A percentile compares a stretch with the other conserved stretches of the same genome.
phyloP scores from a whole-genome alignment of 1,284 basidiomycete species.

The Leccinum fallax region DNA sequence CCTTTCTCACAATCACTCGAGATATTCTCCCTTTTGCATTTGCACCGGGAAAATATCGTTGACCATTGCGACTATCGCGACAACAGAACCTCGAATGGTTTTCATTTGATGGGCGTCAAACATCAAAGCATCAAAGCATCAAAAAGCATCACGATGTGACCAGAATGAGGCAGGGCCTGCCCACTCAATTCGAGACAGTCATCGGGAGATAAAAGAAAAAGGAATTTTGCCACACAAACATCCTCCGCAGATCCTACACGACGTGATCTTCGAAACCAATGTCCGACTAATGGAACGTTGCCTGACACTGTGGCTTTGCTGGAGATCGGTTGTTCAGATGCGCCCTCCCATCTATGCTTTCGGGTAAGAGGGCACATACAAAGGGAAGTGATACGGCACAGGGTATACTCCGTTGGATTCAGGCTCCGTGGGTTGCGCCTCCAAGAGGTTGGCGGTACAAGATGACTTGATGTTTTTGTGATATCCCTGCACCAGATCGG shows the following conservation, averaged over 20 bases:
- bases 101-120: too few relatives aligned
- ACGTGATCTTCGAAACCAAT: conserved; percentile 74
- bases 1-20: too few relatives aligned
- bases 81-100: too few relatives aligned
- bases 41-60: too few relatives aligned
- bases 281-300: conserved; percentile 90
- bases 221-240: neutral
- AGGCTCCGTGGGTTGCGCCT: neutral
- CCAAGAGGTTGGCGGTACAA: neutral
- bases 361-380: neutral
- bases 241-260: conserved; percentile 57
- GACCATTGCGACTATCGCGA: too few relatives aligned
- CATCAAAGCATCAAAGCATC: too few relatives aligned
- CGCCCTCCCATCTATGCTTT: neutral
- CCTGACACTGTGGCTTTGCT: conserved; percentile 42
- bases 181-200: neutral
- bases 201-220: neutral
- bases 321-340: neutral
- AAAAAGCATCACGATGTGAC: too few relatives aligned
- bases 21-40: too few relatives aligned
- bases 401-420: neutral
- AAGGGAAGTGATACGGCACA: neutral
- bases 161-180: neutral
- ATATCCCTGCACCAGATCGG: neutral
- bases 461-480: neutral